These are phyloP conservation scores for Biscogniauxia marginata DNA, from an alignment of 2,329 filamentous ascomycete species.

Conservation along the genomic window DNA sequence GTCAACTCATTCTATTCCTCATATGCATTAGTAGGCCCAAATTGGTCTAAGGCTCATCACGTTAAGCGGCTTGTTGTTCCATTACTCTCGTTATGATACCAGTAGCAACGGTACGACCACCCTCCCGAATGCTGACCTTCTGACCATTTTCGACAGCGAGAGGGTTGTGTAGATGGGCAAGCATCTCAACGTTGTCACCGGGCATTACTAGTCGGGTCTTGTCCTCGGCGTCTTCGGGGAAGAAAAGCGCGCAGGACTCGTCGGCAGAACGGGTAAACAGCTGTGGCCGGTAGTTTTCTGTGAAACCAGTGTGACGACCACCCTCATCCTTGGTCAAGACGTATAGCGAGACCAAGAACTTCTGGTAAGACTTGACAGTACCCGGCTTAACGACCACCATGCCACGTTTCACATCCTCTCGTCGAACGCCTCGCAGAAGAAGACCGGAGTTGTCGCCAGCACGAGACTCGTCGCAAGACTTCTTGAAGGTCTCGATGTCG, in stretches of 20 bases:
- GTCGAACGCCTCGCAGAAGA: constrained; percentile 90
- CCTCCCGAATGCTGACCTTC: constrained; percentile 98
- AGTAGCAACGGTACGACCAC: constrained; percentile 84
- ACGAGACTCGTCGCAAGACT: constrained; percentile 94
- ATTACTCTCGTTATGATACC: constrained; percentile 76
- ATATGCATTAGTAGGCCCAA: constrained; percentile 16
- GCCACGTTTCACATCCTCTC: constrained; percentile 90
- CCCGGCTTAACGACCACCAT: constrained; percentile 91
- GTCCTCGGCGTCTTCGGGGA: constrained; percentile 81
- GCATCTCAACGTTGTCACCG: constrained; percentile 98
- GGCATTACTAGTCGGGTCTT: constrained; percentile 81
- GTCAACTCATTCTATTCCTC: constrained; percentile 23
- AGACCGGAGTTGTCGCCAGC: constrained; percentile 98
- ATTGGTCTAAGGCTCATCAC: constrained; percentile 38
- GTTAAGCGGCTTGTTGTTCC: too few relatives aligned
- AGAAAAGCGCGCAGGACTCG: constrained; percentile 74
- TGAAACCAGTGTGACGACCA: constrained; percentile 94
- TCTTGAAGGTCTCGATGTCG: constrained; percentile 99
- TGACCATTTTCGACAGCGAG: constrained; percentile 88
- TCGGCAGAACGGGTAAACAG: constrained; percentile 93
- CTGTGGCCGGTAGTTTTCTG: constrained; percentile 94
- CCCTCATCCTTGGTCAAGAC: constrained; percentile 97
- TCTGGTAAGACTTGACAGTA: constrained; percentile 78
- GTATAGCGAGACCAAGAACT: constrained; percentile 96
- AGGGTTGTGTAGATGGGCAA: constrained; percentile 79